Base-by-base conservation (phyloP, 768 basidiomycete genomes). In the Butyriboletus loyo region DNA sequence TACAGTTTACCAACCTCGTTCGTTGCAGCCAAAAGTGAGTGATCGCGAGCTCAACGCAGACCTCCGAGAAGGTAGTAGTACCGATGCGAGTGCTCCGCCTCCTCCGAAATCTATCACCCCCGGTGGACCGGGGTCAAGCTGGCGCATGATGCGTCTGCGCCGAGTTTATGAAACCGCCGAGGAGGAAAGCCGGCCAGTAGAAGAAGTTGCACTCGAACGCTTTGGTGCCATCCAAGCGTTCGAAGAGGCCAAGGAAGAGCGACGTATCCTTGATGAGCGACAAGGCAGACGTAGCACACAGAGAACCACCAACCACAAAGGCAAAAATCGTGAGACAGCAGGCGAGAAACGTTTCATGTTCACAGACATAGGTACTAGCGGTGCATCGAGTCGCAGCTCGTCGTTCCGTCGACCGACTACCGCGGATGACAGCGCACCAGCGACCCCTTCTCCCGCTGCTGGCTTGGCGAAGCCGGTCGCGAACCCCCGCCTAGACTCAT, bases 141-240 rank as follows among this genome's bases (percentile, higher is more conserved):
- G 97, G 96, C 85, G 97, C 15, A 98, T 98, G 97, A 93, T 91
- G 86, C 92, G 94, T 61, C 81, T 99, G 0, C 83, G 86, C 36
- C 80, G 90, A 15, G 87, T 92, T 1, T 95, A 92, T 64, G 96
- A 98, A 66, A 81, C 89, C 3, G 92, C 89, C 0, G 85, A 92
- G 53, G 95, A 98, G 63, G 92, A 95, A 68, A 80, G 82, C 6
- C 71, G 76, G 5, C 65, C 84, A 0, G 66, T 92, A 11, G 86
- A 91, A 58, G 81, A 93, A 53, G 81, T 98, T 28, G 96, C 88
- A 0, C 58, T 90, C 13, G 96, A 98, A 53, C 82, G 94, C 6
- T 98, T 97, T 62, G 92, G 89, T 5, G 84, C 83, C 3, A 68
- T 95, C 22, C 82, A 87, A 47, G 88, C 87, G 5, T 99, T 94